Conservation (phyloP, 1,139 yeast genomes). For the Scheffersomyces insectosa region DNA sequence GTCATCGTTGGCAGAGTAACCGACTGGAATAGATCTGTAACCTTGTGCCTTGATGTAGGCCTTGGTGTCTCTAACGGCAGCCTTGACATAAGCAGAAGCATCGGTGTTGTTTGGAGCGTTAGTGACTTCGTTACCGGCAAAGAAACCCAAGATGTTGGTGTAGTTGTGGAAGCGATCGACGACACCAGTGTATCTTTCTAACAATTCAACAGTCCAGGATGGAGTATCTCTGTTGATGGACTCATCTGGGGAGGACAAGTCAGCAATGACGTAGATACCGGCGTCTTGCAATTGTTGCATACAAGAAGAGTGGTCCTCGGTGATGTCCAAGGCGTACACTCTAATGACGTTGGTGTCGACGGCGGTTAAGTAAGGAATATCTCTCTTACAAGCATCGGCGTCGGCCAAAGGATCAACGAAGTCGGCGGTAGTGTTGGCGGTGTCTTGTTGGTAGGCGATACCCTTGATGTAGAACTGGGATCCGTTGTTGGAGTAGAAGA, state of each 20-base stretch:
- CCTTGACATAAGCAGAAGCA: constrained; percentile 81
- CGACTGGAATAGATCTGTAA: constrained; percentile 81
- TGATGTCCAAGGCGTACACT: constrained; percentile 77
- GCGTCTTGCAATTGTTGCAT: constrained; percentile 84
- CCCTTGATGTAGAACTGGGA: constrained; percentile 48
- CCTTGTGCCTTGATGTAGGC: constrained; percentile 66
- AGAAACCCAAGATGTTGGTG: constrained; percentile 86
- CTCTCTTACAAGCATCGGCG: constrained; percentile 71
- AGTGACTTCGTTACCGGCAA: constrained; percentile 91
- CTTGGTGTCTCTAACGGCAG: constrained; percentile 89
- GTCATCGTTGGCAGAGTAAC: constrained; percentile 92
- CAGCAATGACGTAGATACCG: constrained; percentile 84
- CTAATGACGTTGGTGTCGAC: constrained; percentile 75
- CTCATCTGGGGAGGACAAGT: constrained; percentile 80
- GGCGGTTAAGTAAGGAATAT: constrained; percentile 73
- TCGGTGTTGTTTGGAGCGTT: constrained; percentile 50
- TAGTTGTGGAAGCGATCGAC: constrained; percentile 82
- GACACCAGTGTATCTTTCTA: constrained; percentile 74
- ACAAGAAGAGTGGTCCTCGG: constrained; percentile 79
- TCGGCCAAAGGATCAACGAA: constrained; percentile 79
- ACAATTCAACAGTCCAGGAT: constrained; percentile 64
- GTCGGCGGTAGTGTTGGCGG: constrained; percentile 32
- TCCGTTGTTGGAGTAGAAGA: constrained; percentile 46
- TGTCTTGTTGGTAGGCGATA: constrained; percentile 48
- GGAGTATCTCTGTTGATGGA: constrained; percentile 79